Evolutionary conservation across 2,329 filamentous ascomycete genomes (phyloP).

Genomic region (Dactylonectria macrodidyma): DNA sequence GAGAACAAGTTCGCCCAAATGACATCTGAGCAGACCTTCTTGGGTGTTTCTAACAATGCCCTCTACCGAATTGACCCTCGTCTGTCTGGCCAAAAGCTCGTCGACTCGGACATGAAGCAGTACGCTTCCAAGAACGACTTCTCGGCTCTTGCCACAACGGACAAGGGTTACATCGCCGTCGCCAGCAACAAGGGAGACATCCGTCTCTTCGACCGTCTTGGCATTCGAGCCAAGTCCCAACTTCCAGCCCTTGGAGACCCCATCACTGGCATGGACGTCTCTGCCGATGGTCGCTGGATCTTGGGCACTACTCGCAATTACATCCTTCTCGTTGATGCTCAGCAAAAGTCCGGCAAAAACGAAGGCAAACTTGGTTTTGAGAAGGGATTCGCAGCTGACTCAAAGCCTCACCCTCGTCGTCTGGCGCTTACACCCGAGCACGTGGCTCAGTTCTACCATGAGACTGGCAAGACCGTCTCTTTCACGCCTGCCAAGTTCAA

Average conservation of each 20-base stretch:
- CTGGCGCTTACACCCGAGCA: slow-evolving; percentile 91
- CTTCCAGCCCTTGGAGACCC: slow-evolving; percentile 95
- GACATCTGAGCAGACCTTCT: slow-evolving; percentile 94
- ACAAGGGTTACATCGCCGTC: slow-evolving; percentile 96
- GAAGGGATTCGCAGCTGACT: slow-evolving; percentile 90
- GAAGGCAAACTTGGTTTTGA: slow-evolving; percentile 99
- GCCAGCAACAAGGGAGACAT: slow-evolving; percentile 99
- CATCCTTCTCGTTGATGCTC: slow-evolving; percentile 90
- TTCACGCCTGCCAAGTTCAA: slow-evolving; percentile 98
- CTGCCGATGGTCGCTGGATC: slow-evolving; percentile 95
- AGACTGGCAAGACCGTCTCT: slow-evolving; percentile 87
- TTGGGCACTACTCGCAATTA: slow-evolving; percentile 96
- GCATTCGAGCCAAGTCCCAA: slow-evolving; percentile 97
- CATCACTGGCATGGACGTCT: slow-evolving; percentile 95
- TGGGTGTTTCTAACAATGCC: slow-evolving; percentile 93
- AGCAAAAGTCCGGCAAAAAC: slow-evolving; percentile 95
- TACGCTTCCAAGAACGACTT: slow-evolving; percentile 98
- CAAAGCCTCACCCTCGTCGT: slow-evolving; percentile 93
- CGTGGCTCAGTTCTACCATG: slow-evolving; percentile 97
- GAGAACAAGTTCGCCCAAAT: slow-evolving; percentile 99
- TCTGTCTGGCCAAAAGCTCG: slow-evolving; percentile 90
- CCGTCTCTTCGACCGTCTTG: slow-evolving; percentile 94
- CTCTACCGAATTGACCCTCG: slow-evolving; percentile 95
- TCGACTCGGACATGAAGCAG: slow-evolving; percentile 93
- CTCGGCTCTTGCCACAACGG: slow-evolving; percentile 92